These are phyloP conservation scores for Fulvia fulva DNA, from an alignment of 2,329 filamentous ascomycete species.

Conservation along the genomic window DNA sequence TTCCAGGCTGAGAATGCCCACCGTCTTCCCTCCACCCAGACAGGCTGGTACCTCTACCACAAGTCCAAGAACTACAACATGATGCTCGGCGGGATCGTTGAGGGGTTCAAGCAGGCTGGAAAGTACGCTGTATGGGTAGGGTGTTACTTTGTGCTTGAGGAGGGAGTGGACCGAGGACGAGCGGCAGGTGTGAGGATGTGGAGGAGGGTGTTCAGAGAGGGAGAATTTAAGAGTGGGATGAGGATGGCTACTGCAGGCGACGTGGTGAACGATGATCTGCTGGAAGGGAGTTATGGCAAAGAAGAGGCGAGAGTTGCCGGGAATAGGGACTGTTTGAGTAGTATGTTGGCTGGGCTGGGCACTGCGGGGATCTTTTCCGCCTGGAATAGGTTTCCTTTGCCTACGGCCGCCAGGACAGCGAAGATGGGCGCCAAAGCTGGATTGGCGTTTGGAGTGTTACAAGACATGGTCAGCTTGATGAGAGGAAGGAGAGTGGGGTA, in stretches of 20 bases:
- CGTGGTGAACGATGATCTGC: slow-evolving; percentile 39
- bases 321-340: slow-evolving; percentile 71
- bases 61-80: slow-evolving; percentile 94
- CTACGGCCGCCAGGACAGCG: slow-evolving; percentile 59
- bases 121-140: slow-evolving; percentile 69
- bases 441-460: slow-evolving; percentile 71
- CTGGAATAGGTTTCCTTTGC: slow-evolving; percentile 76
- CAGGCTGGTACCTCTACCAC: slow-evolving; percentile 98
- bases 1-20: slow-evolving; percentile 97
- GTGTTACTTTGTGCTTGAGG: slow-evolving; percentile 76
- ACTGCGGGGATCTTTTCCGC: slow-evolving; percentile 84
- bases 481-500: slow-evolving; percentile 73
- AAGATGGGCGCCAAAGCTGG: slow-evolving; percentile 76
- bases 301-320: slow-evolving; percentile 39
- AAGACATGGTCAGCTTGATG: slow-evolving; percentile 67
- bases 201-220: slow-evolving; percentile 30
- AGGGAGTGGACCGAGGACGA: slow-evolving; percentile 70
- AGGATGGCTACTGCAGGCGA: neutral
- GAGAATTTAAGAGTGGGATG: slow-evolving; percentile 24
- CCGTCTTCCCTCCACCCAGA: slow-evolving; percentile 74
- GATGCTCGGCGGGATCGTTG: slow-evolving; percentile 70
- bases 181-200: slow-evolving; percentile 57
- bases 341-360: slow-evolving; percentile 74
- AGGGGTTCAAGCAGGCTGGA: slow-evolving; percentile 71
- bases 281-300: slow-evolving; percentile 16